Evolutionary conservation across 371 early-diverging fungal genomes (phyloP).

Genomic region (Mortierella sp.): DNA sequence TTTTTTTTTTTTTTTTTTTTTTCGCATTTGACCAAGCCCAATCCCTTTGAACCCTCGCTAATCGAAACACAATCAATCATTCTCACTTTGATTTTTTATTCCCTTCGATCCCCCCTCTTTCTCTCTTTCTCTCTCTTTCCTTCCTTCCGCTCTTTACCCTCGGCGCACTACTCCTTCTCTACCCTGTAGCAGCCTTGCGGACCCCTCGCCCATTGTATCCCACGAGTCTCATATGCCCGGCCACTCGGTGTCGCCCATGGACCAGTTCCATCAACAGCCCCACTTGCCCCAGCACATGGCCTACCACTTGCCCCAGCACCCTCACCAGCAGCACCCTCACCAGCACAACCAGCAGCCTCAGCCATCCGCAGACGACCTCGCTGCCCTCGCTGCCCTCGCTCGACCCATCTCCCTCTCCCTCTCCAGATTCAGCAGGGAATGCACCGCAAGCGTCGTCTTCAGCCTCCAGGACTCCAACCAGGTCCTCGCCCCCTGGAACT

Average conservation of each 20-base stretch:
- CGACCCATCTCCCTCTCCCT: slow-evolving; percentile 24
- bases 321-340: slow-evolving; percentile 16
- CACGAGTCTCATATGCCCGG: slow-evolving; percentile 29
- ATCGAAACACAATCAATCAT: background rate
- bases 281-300: background rate
- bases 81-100: background rate
- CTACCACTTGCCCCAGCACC: background rate
- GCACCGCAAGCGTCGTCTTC: slow-evolving; percentile 41
- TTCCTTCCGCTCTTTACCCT: background rate
- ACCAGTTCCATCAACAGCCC: slow-evolving; percentile 20
- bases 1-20: background rate
- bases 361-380: slow-evolving; percentile 6
- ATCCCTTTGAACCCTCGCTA: background rate
- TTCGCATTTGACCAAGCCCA: background rate
- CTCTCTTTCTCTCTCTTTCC: background rate
- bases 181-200: slow-evolving; percentile 20
- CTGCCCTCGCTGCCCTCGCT: slow-evolving; percentile 3
- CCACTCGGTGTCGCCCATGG: slow-evolving; percentile 23
- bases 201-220: slow-evolving; percentile 25
- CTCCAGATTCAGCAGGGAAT: slow-evolving; percentile 42
- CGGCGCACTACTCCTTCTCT: background rate
- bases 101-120: background rate
- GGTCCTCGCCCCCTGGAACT: slow-evolving; percentile 50
- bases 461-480: slow-evolving; percentile 26
- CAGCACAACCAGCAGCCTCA: background rate